These are phyloP conservation scores for Skeletonema grethae DNA, from an alignment of 108 stramenopile species.

Conservation along the genomic window DNA sequence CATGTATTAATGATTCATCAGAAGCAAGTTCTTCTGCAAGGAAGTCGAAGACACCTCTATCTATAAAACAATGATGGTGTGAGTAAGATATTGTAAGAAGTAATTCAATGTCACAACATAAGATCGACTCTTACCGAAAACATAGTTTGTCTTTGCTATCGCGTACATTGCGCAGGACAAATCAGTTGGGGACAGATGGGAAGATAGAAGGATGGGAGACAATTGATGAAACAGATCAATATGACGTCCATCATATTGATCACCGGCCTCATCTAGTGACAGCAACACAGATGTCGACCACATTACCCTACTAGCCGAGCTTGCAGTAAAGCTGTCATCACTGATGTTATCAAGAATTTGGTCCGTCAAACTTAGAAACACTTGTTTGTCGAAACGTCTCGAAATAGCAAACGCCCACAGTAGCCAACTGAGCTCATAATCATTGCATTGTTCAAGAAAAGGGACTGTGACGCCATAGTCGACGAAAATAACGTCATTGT, in stretches of 20 bases:
- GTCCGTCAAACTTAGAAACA: conserved; percentile 39
- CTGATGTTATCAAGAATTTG: conserved; percentile 54
- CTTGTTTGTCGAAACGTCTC: conserved; percentile 45
- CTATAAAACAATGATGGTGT: conserved; percentile 4
- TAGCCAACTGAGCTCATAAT: conserved; percentile 57
- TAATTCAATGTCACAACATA: not conserved
- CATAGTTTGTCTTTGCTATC: conserved; percentile 66
- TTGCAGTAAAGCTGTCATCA: conserved; percentile 45
- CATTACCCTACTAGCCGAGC: conserved; percentile 63
- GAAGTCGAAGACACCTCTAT: conserved; percentile 78
- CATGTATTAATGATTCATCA: conserved; percentile 32
- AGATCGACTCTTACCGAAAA: conserved; percentile 12
- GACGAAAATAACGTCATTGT: not conserved
- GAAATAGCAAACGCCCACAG: conserved; percentile 58
- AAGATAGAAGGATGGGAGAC: conserved; percentile 49
- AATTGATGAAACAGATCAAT: conserved; percentile 57
- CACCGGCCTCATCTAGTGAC: conserved; percentile 8
- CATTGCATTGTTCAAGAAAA: conserved; percentile 45
- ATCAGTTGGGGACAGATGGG: conserved; percentile 54
- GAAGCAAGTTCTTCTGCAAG: conserved; percentile 45
- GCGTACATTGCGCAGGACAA: conserved; percentile 65
- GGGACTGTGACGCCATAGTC: not conserved
- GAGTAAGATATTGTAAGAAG: not conserved
- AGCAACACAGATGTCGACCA: conserved; percentile 55
- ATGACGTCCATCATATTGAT: conserved; percentile 17